Evolutionary conservation across 164 flowering plant species (phyloP), one percentile per base, ranked within the genome.

Genomic region (Echeveria elegans): DNA sequence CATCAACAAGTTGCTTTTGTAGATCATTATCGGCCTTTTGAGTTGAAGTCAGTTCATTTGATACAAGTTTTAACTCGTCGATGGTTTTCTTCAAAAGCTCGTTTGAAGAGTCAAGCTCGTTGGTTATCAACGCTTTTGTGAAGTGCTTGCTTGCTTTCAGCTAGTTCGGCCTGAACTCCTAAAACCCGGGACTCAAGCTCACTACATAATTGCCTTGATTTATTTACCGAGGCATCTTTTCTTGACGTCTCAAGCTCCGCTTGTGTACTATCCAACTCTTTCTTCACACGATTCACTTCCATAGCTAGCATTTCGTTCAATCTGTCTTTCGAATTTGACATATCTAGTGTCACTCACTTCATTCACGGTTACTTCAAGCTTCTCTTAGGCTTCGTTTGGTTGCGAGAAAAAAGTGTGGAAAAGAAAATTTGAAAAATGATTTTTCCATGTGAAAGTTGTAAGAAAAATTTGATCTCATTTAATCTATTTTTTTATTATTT

Each of bases 181-280:
- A 83, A 80, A 63, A 94, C 58, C 68, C 85, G 85, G 47, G 74
- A 69, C 72, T 85, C 77, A 28, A 89, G 90, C 66, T 82, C 81
- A 23, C 74, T 65, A 68, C 83, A 80, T 63, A 66, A 53, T 12
- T 66, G 69, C 72, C 47, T 76, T 12, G 88, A 83, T 24, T 80
- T 66, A 31, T 77, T 45, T 26, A 94, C 80, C 62, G 83, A 77
- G 52, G 72, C 82, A 72, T 86, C 90, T 34, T 45, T 69, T 71
- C 69, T 82, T 19, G 86, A 83, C 26, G 72, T 72, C 53, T 59
- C 82, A 60, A 88, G 81, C 64, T 64, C 59, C 72, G 82, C 88
- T 65, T 78, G 70, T 10, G 72, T 73, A 18, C 64, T 58, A 61
- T 76, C 69, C 64, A 90, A 85, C 71, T 91, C 90, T 14, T 73